Evolutionary conservation across 495 filamentous ascomycete genomes (phyloP).

Genomic region (Penicillium longicatenatum): DNA sequence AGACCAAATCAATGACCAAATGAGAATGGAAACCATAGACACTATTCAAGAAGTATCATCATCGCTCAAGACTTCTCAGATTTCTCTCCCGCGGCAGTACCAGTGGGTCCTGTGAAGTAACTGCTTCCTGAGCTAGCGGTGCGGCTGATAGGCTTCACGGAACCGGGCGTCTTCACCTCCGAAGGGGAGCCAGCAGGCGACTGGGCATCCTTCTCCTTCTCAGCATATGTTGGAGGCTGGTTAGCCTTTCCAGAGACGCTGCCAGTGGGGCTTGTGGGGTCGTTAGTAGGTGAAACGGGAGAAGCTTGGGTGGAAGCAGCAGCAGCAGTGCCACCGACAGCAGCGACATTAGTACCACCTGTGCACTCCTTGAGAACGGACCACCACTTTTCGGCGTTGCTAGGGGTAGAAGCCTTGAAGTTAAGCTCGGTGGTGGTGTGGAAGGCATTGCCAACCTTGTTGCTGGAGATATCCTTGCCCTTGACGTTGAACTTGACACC

Average conservation of each 20-base stretch:
- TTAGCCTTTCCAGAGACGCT: constrained; percentile 9
- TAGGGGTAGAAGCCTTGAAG: constrained; percentile 73
- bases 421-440: constrained; percentile 62
- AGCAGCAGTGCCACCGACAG: constrained; percentile 2
- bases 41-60: neutral
- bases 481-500: constrained; percentile 91
- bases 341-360: constrained; percentile 18
- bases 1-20: neutral
- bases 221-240: constrained; percentile 6
- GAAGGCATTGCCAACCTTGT: constrained; percentile 60
- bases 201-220: constrained; percentile 3
- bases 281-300: neutral
- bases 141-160: constrained; percentile 22
- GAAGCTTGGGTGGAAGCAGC: constrained; percentile 2
- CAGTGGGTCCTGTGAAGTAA: constrained; percentile 34
- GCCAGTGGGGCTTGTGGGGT: neutral
- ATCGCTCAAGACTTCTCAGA: neutral
- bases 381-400: constrained; percentile 81
- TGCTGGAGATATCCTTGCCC: constrained; percentile 79
- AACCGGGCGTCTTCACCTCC: constrained; percentile 6
- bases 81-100: constrained; percentile 27
- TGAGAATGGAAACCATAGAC: neutral
- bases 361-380: constrained; percentile 60
- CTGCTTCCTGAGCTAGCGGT: constrained; percentile 33
- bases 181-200: constrained; percentile 4